Evolutionary conservation across 352 stramenopile species (phyloP).

Genomic region (Peronospora farinosa): DNA sequence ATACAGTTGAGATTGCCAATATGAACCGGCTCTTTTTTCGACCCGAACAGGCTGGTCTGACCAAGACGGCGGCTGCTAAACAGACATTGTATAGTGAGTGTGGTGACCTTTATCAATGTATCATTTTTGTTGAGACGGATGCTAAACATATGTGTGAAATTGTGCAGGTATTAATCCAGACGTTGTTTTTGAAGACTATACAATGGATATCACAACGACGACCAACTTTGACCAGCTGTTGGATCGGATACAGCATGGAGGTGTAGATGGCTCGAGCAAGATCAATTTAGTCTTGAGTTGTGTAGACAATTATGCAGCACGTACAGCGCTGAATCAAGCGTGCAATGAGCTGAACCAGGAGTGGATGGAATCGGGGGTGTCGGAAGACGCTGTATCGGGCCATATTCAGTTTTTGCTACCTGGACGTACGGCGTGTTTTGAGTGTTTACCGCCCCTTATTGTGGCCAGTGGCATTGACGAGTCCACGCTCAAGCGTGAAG

Average conservation of each 20-base stretch:
- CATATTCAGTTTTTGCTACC: slow-evolving; percentile 87
- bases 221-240: slow-evolving; percentile 81
- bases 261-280: slow-evolving; percentile 43
- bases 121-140: background rate
- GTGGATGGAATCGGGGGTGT: slow-evolving; percentile 89
- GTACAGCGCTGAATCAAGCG: slow-evolving; percentile 82
- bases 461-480: slow-evolving; percentile 84
- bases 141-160: background rate
- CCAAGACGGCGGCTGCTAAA: slow-evolving; percentile 83
- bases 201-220: slow-evolving; percentile 82
- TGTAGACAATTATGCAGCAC: slow-evolving; percentile 87
- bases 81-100: slow-evolving; percentile 75
- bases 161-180: slow-evolving; percentile 80
- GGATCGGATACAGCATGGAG: slow-evolving; percentile 65
- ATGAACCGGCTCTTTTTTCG: slow-evolving; percentile 91
- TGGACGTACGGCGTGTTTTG: slow-evolving; percentile 83
- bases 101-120: background rate
- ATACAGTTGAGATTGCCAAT: slow-evolving; percentile 86
- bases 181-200: slow-evolving; percentile 84
- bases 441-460: slow-evolving; percentile 83
- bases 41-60: slow-evolving; percentile 79
- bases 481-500: slow-evolving; percentile 82
- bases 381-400: slow-evolving; percentile 84
- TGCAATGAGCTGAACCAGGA: slow-evolving; percentile 82
- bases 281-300: slow-evolving; percentile 85